Evolutionary conservation across 805 yeast species (phyloP).

Genomic region (Metahyphopichia silvanorum): DNA sequence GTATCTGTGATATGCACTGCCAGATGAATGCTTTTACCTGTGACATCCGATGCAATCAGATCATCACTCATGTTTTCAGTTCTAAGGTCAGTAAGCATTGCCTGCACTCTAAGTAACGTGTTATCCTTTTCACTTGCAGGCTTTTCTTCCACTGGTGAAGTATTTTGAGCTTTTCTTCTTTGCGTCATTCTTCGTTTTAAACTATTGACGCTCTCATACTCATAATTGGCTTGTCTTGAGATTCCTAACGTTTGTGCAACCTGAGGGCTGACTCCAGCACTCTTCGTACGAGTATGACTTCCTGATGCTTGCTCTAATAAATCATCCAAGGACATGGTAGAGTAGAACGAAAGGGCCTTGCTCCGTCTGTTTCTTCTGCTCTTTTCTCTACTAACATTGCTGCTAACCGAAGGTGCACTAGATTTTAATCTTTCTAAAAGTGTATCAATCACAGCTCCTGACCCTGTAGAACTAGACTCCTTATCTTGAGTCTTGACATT

Average conservation of each 20-base stretch:
- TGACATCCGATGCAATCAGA: not conserved
- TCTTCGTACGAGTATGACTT: not conserved
- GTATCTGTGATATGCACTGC: too few species aligned
- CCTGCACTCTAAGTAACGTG: conserved; percentile 36
- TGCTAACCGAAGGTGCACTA: conserved; percentile 17
- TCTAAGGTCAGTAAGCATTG: conserved; percentile 36
- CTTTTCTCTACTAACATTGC: conserved; percentile 12
- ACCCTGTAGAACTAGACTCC: conserved; percentile 6
- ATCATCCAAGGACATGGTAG: conserved; percentile 23
- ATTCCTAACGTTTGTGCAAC: not conserved
- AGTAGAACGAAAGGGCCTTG: conserved; percentile 33
- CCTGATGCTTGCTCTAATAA: conserved; percentile 7
- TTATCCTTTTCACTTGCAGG: conserved; percentile 17
- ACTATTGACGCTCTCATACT: conserved; percentile 37
- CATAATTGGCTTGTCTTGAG: conserved; percentile 6
- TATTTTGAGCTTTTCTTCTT: conserved; percentile 17
- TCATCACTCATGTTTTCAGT: conserved; percentile 8
- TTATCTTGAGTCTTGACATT: conserved; percentile 1
- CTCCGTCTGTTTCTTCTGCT: conserved; percentile 20
- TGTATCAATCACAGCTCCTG: conserved; percentile 28
- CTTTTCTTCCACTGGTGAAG: conserved; percentile 1
- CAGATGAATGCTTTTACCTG: too few species aligned
- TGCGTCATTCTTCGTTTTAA: conserved; percentile 37
- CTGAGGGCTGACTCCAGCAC: not conserved
- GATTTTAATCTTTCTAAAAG: conserved; percentile 30